Percentiles rank a stretch among this genome's conserved stretches.
These are phyloP conservation scores for Metarhizium sp. DNA, from an alignment of 2,329 filamentous ascomycete species.

Conservation along the genomic window DNA sequence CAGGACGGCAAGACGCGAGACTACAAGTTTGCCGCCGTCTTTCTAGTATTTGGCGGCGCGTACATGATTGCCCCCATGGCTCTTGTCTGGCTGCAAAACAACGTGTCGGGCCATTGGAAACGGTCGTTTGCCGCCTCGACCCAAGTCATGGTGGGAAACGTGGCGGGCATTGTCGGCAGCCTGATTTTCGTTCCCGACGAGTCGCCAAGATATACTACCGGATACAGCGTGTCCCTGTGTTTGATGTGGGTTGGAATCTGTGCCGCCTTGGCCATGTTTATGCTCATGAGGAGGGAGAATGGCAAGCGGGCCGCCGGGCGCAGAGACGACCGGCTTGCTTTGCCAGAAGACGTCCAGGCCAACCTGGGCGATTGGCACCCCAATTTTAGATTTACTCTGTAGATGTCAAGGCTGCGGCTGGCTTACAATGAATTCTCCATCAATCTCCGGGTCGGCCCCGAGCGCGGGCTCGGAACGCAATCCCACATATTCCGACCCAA, in stretches of 20 bases:
- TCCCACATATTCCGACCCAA: too few species aligned
- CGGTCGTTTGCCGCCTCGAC: conserved; percentile 42
- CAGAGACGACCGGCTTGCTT: too few species aligned
- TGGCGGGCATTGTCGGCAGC: conserved; percentile 33
- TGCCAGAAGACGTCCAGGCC: too few species aligned
- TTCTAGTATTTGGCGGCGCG: conserved; percentile 42
- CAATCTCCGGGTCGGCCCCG: too few species aligned
- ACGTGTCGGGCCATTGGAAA: conserved; percentile 49
- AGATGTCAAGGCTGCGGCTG: too few species aligned
- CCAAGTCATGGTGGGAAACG: conserved; percentile 38
- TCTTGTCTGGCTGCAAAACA: conserved; percentile 47
- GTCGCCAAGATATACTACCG: not conserved
- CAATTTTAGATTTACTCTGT: too few species aligned
- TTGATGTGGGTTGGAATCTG: not conserved
- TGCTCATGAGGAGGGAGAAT: too few species aligned
- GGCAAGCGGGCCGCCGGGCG: too few species aligned
- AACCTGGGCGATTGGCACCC: too few species aligned
- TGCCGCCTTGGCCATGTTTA: not conserved
- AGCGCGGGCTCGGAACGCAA: too few species aligned
- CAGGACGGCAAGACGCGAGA: conserved; percentile 14
- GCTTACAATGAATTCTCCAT: too few species aligned
- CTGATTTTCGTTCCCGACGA: conserved; percentile 30
- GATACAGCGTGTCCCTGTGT: not conserved
- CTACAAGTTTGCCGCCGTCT: conserved; percentile 43
- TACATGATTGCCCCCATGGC: conserved; percentile 46